These are phyloP conservation scores for Hirsutella rhossiliensis DNA, from an alignment of 2,329 filamentous ascomycete species.

Conservation along the genomic window DNA sequence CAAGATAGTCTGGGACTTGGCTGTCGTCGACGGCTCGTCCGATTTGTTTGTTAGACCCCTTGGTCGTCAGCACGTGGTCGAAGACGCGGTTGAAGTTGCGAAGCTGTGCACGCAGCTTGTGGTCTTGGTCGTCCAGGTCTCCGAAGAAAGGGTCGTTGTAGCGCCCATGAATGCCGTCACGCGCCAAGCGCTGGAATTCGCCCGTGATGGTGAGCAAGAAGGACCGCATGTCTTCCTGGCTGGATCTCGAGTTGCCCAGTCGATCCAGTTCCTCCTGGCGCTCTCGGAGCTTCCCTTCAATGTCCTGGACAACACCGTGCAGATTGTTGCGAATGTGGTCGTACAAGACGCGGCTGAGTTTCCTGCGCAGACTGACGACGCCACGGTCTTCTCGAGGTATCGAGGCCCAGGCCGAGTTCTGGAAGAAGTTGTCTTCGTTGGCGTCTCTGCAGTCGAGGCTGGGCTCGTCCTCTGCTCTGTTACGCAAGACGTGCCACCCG, in stretches of 20 bases:
- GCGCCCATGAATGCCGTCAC: constrained; percentile 14
- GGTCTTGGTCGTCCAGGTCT: constrained; percentile 3
- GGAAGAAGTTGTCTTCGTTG: constrained; percentile 20
- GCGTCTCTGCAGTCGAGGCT: constrained; percentile 13
- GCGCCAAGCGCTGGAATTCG: constrained; percentile 19
- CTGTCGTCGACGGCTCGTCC: not conserved
- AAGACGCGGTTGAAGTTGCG: constrained; percentile 18
- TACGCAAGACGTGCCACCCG: constrained; percentile 43
- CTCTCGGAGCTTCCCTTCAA: constrained; percentile 11
- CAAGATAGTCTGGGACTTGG: constrained; percentile 15
- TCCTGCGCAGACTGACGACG: constrained; percentile 18
- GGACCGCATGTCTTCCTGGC: constrained; percentile 12
- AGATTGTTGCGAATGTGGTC: constrained; percentile 14
- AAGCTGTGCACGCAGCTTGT: constrained; percentile 18
- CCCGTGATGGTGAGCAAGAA: constrained; percentile 23
- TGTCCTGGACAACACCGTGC: constrained; percentile 14
- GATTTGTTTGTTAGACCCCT: constrained; percentile 12
- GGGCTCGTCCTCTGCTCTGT: constrained; percentile 24
- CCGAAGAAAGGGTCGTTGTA: constrained; percentile 26
- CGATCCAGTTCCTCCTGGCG: constrained; percentile 8
- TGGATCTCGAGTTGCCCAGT: constrained; percentile 11
- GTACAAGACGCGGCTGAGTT: constrained; percentile 19
- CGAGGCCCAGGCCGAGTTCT: constrained; percentile 12
- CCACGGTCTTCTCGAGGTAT: constrained; percentile 18
- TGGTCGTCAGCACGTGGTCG: constrained; percentile 11